Conservation (phyloP, 2,329 filamentous ascomycete species). For the Aspergillus fischeri region DNA sequence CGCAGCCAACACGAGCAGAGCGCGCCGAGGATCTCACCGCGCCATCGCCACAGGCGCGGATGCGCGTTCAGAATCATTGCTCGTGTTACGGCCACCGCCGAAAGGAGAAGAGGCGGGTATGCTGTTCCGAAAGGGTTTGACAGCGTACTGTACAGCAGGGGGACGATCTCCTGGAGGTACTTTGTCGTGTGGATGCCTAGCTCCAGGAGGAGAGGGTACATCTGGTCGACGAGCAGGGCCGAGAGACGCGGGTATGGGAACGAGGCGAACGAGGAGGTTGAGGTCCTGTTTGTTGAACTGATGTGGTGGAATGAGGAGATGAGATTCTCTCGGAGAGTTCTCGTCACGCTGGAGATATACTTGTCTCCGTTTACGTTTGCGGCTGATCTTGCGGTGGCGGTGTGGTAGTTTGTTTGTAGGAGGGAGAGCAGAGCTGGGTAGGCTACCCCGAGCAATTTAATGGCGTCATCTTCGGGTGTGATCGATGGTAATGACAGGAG, state of each 20-base stretch:
- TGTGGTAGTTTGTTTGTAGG: slow-evolving; percentile 41
- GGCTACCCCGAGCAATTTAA: slow-evolving; percentile 58
- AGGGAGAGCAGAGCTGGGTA: slow-evolving; percentile 66
- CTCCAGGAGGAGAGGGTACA: slow-evolving; percentile 23
- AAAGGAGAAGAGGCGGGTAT: slow-evolving; percentile 51
- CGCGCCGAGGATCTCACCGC: slow-evolving; percentile 60
- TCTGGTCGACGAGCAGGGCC: slow-evolving; percentile 40
- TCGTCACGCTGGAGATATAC: slow-evolving; percentile 23
- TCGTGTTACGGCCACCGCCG: slow-evolving; percentile 53
- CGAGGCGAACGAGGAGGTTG: slow-evolving; percentile 41
- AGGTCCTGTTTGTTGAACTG: slow-evolving; percentile 42
- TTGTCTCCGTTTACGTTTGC: slow-evolving; percentile 14
- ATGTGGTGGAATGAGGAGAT: slow-evolving; percentile 43
- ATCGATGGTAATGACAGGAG: slow-evolving; percentile 73
- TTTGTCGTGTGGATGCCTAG: slow-evolving; percentile 37
- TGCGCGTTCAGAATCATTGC: slow-evolving; percentile 61
- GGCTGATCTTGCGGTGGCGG: slow-evolving; percentile 21
- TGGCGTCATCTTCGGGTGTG: slow-evolving; percentile 68
- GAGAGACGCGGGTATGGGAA: slow-evolving; percentile 45
- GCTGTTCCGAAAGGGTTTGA: slow-evolving; percentile 64
- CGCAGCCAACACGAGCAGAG: slow-evolving; percentile 62
- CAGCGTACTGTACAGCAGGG: slow-evolving; percentile 62
- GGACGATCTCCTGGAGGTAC: slow-evolving; percentile 58
- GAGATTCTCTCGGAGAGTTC: slow-evolving; percentile 31
- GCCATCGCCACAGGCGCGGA: slow-evolving; percentile 62